Conservation (phyloP, 2,329 filamentous ascomycete species). For the Cercospora berteroae region DNA sequence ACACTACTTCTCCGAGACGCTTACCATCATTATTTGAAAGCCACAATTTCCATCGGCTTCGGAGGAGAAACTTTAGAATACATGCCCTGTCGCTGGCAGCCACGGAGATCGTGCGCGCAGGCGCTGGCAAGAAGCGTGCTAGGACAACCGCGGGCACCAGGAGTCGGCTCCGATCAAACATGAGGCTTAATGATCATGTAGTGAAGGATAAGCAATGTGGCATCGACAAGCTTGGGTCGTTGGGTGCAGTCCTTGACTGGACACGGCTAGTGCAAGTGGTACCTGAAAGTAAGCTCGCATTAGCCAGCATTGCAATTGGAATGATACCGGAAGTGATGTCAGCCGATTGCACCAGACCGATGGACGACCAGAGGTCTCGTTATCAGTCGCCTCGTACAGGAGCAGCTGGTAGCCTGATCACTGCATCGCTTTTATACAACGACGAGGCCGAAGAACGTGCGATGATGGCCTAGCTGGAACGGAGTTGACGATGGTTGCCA, state of each 20-base stretch:
- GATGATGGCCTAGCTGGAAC: background rate
- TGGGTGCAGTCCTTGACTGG: background rate
- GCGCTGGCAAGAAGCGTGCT: background rate
- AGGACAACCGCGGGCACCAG: background rate
- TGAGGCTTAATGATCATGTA: background rate
- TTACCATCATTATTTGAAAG: slow-evolving; percentile 2
- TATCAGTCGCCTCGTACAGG: background rate
- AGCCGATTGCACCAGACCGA: background rate
- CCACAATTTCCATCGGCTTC: background rate
- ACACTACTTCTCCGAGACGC: background rate
- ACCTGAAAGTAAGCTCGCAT: slow-evolving; percentile 1
- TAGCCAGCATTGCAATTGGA: background rate
- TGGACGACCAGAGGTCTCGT: background rate
- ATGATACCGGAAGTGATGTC: background rate
- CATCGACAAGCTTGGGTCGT: background rate
- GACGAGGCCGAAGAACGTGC: background rate
- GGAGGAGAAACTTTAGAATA: background rate
- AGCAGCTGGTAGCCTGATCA: background rate
- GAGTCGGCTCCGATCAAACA: background rate
- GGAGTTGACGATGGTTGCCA: background rate
- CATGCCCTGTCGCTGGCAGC: background rate
- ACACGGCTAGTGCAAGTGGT: background rate
- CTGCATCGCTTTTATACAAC: background rate
- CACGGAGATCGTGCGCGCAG: background rate
- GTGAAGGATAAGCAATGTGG: slow-evolving; percentile 2